Base-by-base conservation (phyloP, 2,329 filamentous ascomycete species). In the Exophiala xenobiotica region DNA sequence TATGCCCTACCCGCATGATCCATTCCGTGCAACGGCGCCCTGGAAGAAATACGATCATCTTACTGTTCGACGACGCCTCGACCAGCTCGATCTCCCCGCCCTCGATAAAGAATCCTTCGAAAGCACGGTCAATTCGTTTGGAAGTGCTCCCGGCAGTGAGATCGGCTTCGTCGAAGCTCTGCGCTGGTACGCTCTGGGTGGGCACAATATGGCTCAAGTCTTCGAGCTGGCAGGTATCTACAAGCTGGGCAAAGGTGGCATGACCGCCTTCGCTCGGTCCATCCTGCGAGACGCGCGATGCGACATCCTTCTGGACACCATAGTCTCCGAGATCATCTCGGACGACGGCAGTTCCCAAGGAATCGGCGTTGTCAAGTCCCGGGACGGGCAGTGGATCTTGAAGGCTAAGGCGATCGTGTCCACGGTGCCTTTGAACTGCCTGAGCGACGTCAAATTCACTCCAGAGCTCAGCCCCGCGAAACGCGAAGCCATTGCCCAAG, bases 1-100 rank as follows among this genome's bases (percentile, higher is more conserved):
- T 1, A 70, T 71, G 67, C 69, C 69, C 0, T 71, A 62, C 35
- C 69, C 70, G 0, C 65, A 69, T 40, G 66, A 69, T 9, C 62
- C 66, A 1, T 53, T 64, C 5, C 60, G 64, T 3, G 53, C 58
- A 7, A 64, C 66, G 0, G 57, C 58, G 0, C 49, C 50, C 0
- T 70, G 67, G 67, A 58, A 41, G 40, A 52, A 54, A n/a, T 65
- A 64, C 27, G 65, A 68, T 29, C 53, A 43, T 51, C 26, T 70
- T 3, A 64, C 47, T 0, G 61, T 64, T 1, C 53, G 60, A 19
- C 63, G 69, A 1, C 63, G 68, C 0, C 48, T 71, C 0, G 63
- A 67, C 12, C 55, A 62, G 31, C 44, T 68, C 3, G 55, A 58
- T 2, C 35, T 65, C 3, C 43, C 63, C 0, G 47, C 54, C 0